Evolutionary conservation across 176 grass and related monocot genomes (phyloP).

Genomic region (Metroxylon sagu): DNA sequence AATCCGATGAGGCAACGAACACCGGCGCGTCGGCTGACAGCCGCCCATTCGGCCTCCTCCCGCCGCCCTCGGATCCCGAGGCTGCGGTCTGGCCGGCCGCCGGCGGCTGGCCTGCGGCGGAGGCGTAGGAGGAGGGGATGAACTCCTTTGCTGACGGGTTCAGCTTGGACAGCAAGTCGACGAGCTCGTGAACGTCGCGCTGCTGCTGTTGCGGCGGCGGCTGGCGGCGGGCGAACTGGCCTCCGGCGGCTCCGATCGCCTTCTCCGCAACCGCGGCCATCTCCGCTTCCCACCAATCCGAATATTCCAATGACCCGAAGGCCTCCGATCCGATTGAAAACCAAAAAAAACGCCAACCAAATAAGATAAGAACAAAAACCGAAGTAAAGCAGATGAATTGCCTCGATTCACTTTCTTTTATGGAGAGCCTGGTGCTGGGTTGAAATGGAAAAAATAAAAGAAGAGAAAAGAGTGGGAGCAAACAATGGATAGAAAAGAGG

Average conservation of each 20-base stretch:
- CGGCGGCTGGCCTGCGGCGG: neutral
- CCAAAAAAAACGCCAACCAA: neutral
- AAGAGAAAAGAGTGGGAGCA: too few relatives aligned
- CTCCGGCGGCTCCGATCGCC: neutral
- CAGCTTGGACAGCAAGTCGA: neutral
- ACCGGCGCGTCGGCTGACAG: neutral
- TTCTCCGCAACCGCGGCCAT: slow-evolving; percentile 1
- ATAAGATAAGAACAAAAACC: too few relatives aligned
- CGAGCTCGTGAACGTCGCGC: neutral
- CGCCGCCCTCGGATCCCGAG: neutral
- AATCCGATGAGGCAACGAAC: neutral
- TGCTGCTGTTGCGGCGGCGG: neutral
- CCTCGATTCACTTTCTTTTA: too few relatives aligned
- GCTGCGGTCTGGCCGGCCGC: neutral
- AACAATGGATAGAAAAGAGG: too few relatives aligned
- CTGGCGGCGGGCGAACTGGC: neutral
- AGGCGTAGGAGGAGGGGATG: neutral
- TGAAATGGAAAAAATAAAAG: too few relatives aligned
- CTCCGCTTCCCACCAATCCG: neutral
- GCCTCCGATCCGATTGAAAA: neutral
- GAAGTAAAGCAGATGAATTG: too few relatives aligned
- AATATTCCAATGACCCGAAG: neutral
- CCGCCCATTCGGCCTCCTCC: neutral
- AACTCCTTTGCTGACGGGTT: slow-evolving; percentile 1
- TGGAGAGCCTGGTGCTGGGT: too few relatives aligned